Conservation (phyloP, 1,284 basidiomycete species). For the Boletus sp. region DNA sequence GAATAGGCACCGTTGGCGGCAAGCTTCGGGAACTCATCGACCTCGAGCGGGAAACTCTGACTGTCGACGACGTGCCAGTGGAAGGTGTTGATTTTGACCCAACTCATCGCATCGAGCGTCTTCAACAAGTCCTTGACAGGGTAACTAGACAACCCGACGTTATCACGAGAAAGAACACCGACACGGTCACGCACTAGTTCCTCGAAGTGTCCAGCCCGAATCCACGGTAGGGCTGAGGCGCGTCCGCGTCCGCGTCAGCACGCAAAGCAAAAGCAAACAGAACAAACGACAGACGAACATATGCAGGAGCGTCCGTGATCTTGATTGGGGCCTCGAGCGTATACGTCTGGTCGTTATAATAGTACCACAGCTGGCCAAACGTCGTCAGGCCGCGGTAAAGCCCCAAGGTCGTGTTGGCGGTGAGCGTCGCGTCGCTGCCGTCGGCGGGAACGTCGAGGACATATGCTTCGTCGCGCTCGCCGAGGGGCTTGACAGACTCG, state of each 20-base stretch:
- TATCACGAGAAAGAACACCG: background rate
- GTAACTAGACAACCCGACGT: slow-evolving; percentile 43
- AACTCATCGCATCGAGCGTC: slow-evolving; percentile 81
- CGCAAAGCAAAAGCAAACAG: background rate
- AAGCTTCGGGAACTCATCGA: slow-evolving; percentile 55
- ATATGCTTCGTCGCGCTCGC: slow-evolving; percentile 64
- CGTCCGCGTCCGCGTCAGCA: slow-evolving; percentile 6
- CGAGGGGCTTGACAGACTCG: slow-evolving; percentile 54
- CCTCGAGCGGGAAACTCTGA: slow-evolving; percentile 64
- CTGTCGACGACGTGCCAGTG: slow-evolving; percentile 74
- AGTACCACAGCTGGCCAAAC: slow-evolving; percentile 77
- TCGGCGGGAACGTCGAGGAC: slow-evolving; percentile 57
- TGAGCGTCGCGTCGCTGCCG: slow-evolving; percentile 56
- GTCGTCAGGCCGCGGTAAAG: slow-evolving; percentile 80
- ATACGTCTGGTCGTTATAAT: slow-evolving; percentile 47
- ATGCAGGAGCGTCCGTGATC: slow-evolving; percentile 63
- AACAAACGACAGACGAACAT: slow-evolving; percentile 41
- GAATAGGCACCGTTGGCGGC: slow-evolving; percentile 63
- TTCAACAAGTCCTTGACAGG: slow-evolving; percentile 64
- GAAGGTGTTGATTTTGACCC: slow-evolving; percentile 71
- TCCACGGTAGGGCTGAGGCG: slow-evolving; percentile 74
- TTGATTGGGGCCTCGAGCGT: slow-evolving; percentile 55
- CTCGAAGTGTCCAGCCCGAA: slow-evolving; percentile 79
- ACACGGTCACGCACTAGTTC: slow-evolving; percentile 45
- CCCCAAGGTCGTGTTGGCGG: slow-evolving; percentile 72